Percentiles rank a stretch among this genome's conserved stretches.
These are phyloP conservation scores for Psidium friedrichsthalianum DNA, from an alignment of 345 rosid species.

Conservation along the genomic window DNA sequence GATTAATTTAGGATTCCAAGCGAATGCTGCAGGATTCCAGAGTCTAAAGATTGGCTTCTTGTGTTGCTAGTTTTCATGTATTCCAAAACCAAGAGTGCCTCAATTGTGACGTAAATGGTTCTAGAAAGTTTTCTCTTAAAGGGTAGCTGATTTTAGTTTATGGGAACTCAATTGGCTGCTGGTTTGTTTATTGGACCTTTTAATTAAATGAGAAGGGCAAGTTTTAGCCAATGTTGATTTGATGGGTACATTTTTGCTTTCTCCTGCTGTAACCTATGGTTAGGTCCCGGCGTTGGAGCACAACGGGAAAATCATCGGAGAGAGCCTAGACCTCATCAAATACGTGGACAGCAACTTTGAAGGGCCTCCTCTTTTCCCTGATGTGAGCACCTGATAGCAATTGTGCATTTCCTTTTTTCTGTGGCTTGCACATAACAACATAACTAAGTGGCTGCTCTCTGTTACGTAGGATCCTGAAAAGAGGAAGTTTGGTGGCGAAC, in stretches of 20 bases:
- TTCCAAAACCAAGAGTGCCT: neutral
- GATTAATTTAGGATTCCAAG: neutral
- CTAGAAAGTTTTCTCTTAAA: neutral
- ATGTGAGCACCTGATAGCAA: conserved; percentile 18
- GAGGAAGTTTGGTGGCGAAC: conserved; percentile 48
- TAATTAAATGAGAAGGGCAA: neutral
- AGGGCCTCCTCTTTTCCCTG: conserved; percentile 63
- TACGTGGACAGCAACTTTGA: conserved; percentile 72
- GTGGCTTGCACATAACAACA: neutral
- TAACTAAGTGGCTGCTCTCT: neutral
- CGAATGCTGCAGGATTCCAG: neutral
- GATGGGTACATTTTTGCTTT: neutral
- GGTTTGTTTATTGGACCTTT: neutral
- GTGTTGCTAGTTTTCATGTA: neutral
- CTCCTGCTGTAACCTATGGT: neutral
- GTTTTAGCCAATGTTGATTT: neutral
- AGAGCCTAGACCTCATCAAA: conserved; percentile 74
- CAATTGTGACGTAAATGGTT: neutral
- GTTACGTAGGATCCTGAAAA: conserved; percentile 54
- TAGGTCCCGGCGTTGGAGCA: conserved; percentile 93
- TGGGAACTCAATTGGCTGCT: neutral
- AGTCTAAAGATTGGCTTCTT: neutral
- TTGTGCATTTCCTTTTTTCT: neutral
- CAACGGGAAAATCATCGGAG: conserved; percentile 71
- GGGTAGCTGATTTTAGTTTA: neutral